Base-by-base conservation (phyloP, 2,329 filamentous ascomycete genomes). In the Pseudogymnoascus sp. region DNA sequence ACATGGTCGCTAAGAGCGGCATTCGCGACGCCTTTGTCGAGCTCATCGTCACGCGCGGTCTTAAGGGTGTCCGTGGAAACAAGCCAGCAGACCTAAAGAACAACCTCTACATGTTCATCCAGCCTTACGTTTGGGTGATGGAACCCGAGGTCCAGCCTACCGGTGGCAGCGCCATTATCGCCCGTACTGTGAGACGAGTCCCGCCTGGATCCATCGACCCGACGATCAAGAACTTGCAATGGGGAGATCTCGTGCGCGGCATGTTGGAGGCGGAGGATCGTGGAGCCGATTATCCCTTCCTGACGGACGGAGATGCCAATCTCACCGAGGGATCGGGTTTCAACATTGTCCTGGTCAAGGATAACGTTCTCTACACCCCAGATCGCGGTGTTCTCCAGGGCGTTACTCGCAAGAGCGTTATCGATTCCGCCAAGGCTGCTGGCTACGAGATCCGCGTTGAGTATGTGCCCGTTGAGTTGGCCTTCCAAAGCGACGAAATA, bases 101-200 rank as follows among this genome's bases (percentile, higher is more conserved):
- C 59, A 77, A 72, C 12, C 69, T 82, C 0, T 82, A 82, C 67
- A 74, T 82, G 72, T 77, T 80, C 47, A 71, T 81, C 12, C 70
- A 73, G 62, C 79, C 80, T 0, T 82, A 79, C 60, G 70, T 81
- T 2, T 82, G 79, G 80, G 76, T 78, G 0, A 81, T 81, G 79
- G 71, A 76, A 1, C 80, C 79, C 0, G 69, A 75, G 2, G 66
- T 76, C 10, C 80, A 82, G 65, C 65, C 62, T 14, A 63, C 21
- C 0, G 79, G 78, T 0, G 78, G 76, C 3, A 73, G 64, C 2
- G 78, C 79, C 0, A 70, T 82, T 10, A 66, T 82, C 23, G 75
- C 79, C 0, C 70, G 78, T 11, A 80, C 78, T 0, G 78, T 81
- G 0, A 73, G 77, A 1, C 70, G 79, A 1, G 73, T 73, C 0